Percentiles rank a stretch among this genome's conserved stretches.
These are phyloP conservation scores for Fusarium sp. DNA, from an alignment of 2,329 filamentous ascomycete species.

Conservation along the genomic window DNA sequence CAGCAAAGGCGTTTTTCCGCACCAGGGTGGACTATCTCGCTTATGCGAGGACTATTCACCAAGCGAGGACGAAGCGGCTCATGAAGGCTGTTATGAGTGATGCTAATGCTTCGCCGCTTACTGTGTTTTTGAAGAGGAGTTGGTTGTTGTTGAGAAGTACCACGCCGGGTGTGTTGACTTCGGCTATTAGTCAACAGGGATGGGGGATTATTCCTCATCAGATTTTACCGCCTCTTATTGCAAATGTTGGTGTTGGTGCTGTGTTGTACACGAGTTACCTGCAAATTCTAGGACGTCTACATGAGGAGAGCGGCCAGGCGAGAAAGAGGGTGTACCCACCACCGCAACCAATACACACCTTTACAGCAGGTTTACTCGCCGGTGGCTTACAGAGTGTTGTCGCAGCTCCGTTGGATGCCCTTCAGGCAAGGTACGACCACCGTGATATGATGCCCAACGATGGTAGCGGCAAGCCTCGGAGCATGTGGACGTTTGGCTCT, in stretches of 20 bases:
- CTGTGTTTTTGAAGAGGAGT: slow-evolving; percentile 52
- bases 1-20: slow-evolving; percentile 92
- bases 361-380: slow-evolving; percentile 76
- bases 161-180: slow-evolving; percentile 75
- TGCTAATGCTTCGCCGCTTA: slow-evolving; percentile 48
- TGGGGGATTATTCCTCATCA: slow-evolving; percentile 81
- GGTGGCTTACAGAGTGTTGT: slow-evolving; percentile 77
- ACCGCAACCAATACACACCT: slow-evolving; percentile 71
- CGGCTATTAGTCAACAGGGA: slow-evolving; percentile 76
- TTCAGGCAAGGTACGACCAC: slow-evolving; percentile 78
- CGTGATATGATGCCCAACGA: slow-evolving; percentile 58
- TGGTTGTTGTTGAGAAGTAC: slow-evolving; percentile 69
- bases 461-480: slow-evolving; percentile 60
- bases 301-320: slow-evolving; percentile 70
- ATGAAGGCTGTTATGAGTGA: slow-evolving; percentile 52
- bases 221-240: slow-evolving; percentile 79
- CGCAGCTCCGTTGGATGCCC: slow-evolving; percentile 80
- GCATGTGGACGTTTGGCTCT: slow-evolving; percentile 79
- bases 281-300: slow-evolving; percentile 73
- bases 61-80: slow-evolving; percentile 56
- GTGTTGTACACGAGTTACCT: slow-evolving; percentile 82
- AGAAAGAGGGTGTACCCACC: slow-evolving; percentile 77
- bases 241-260: slow-evolving; percentile 79
- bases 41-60: slow-evolving; percentile 66
- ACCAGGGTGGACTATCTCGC: slow-evolving; percentile 86